Base-by-base conservation (phyloP, 2,329 filamentous ascomycete species). In the Xylariaceae sp. region DNA sequence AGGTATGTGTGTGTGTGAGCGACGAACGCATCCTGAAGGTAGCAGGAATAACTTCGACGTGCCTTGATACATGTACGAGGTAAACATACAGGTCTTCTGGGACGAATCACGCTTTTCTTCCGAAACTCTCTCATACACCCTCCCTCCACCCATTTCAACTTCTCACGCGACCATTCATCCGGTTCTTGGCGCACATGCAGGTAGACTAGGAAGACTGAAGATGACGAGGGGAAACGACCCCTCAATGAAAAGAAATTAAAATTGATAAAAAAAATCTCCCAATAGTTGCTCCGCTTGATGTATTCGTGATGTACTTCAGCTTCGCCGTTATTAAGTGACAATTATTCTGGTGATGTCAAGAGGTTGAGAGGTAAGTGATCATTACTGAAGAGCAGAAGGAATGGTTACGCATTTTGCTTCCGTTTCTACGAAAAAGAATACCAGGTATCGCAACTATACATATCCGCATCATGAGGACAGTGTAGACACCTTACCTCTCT, bases 171-270 rank as follows among this genome's bases (percentile, higher is more conserved):
- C 62, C 51, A 61, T 62, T 59, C 51, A 58, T 55, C 53, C 63
- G 63, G 65, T 63, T 63, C 59, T 58, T 57, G 65, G 65, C 65
- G 62, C 51, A 65, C 57, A 60, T 67, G 65, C 67, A 67, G 69
- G 67, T 69, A 69, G 67, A 70, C 61, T 68, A 69, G 66, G 65
- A 64, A 63, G 62, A 64, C 51, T 59, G 59, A 47, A 49, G 35
- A 57, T 54, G 52, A 59, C 32, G 55, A 52, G 53, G 55, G 55
- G 44, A 39, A 47, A 55, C 26, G 19, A 19, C 27, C 55, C 53
- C 54, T 56, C 58, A 43, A 55, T 44, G 52, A 58, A 32, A 53
- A 58, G 26, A 54, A 58, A 60, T 58, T 39, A 60, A 58, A 56
- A 29, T 39, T 46, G 53, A 51, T 54, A 2, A 37, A 48, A 59